Conservation (phyloP, 441 rosid genomes). For the Gossypium laxum region DNA sequence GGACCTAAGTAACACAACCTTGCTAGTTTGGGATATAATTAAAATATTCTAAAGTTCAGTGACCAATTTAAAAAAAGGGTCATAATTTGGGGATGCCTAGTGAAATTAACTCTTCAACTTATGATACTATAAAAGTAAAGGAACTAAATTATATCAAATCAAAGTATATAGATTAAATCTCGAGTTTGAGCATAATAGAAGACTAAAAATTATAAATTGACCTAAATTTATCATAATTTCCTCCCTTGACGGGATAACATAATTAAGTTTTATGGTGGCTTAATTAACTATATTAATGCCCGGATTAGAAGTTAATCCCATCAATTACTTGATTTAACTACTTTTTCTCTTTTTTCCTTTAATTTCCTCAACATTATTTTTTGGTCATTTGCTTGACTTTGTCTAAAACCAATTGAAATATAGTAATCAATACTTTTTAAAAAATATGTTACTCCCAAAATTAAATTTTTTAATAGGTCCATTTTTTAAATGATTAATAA, state of each 20-base stretch:
- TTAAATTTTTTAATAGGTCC: neutral
- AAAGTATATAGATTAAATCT: too few relatives aligned
- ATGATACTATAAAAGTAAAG: too few relatives aligned
- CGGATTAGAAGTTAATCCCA: neutral
- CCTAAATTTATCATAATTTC: neutral
- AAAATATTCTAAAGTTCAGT: too few relatives aligned
- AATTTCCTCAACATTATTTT: neutral
- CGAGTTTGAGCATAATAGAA: constrained; percentile 27
- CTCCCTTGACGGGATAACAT: neutral
- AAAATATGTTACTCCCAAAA: neutral
- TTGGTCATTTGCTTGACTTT: neutral
- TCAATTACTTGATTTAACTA: neutral
- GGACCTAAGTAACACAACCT: too few relatives aligned
- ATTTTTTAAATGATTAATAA: too few relatives aligned
- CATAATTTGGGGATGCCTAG: too few relatives aligned
- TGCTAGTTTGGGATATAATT: too few relatives aligned
- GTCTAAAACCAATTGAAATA: neutral
- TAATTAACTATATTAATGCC: neutral
- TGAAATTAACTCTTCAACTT: too few relatives aligned
- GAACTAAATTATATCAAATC: too few relatives aligned
- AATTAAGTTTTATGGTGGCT: neutral
- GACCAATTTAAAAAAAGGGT: too few relatives aligned
- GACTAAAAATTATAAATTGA: neutral
- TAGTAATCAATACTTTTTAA: neutral
- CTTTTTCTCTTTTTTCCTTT: neutral